Base-by-base conservation (phyloP, 2,329 filamentous ascomycete genomes). In the Nigrospora oryzae region DNA sequence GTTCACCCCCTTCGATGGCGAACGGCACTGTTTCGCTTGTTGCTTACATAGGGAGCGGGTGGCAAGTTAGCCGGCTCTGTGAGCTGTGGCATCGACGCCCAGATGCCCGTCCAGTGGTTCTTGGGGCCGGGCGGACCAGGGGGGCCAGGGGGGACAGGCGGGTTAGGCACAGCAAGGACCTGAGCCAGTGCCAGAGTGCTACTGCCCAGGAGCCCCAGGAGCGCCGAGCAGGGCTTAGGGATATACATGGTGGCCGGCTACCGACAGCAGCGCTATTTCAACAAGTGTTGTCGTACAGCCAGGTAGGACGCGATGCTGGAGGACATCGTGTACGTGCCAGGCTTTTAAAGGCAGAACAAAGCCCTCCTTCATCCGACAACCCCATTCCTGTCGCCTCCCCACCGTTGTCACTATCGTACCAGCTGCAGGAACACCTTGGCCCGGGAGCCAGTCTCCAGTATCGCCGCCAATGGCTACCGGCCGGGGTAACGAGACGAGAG, bases 61-160 rank as follows among this genome's bases (percentile, higher is more conserved):
- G 79, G 79, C 3, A 84, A 61, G 51, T 83, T 83, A 7, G 62
- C 63, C 2, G 71, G 71, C 59, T 83, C 80, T 2, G 74, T 76
- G 46, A 81, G 63, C 56, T 83, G 78, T 0, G 79, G 79, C 79
- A 82, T 83, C 2, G 74, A 61, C 0, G 74, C 72, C 79, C 79
- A 83, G 12, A 75, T 75, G 49, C 75, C 73, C 13, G 82, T 69
- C 79, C 80, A 84, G 49, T 76, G 72, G 39, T 68, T 52, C 34
- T 45, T 40, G 16, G 11, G 16, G 17, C 28, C 16, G 16, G 39
- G 39, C 15, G 23, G n/a, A 2, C 19, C 31, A 19, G 14, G 38
- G 30, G 13, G 31, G 30, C 34, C 23, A 28, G 42, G 16, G 43
- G 15, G 17, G 31, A 15, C 33, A n/a, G 40, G 23, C 23, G 23